Evolutionary conservation across 768 basidiomycete species (phyloP).

Genomic region (Cyathus striatus): DNA sequence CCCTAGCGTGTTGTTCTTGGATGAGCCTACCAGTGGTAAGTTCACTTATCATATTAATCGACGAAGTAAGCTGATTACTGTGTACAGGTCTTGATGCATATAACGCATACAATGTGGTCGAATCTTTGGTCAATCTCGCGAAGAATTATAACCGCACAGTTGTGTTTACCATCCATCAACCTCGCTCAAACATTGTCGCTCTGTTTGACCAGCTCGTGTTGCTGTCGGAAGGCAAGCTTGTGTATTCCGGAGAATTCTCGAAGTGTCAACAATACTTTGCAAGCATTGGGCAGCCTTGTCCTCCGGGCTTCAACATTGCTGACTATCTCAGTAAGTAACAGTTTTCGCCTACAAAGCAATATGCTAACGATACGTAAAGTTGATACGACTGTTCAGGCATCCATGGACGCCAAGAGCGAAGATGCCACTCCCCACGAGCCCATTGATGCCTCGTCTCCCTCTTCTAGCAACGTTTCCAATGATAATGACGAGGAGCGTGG

Average conservation of each 20-base stretch:
- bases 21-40: constrained; percentile 94
- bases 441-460: constrained; percentile 25
- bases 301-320: constrained; percentile 93
- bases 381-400: constrained; percentile 66
- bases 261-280: constrained; percentile 81
- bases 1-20: constrained; percentile 92
- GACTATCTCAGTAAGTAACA: constrained; percentile 82
- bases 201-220: constrained; percentile 91
- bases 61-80: neutral
- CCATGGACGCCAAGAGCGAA: constrained; percentile 27
- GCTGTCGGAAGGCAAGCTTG: constrained; percentile 75
- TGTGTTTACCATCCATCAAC: constrained; percentile 97
- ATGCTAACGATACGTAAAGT: constrained; percentile 36
- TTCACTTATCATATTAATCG: too few species aligned
- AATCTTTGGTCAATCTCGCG: constrained; percentile 81
- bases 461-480: constrained; percentile 31
- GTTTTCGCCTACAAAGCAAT: neutral
- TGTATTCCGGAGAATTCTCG: constrained; percentile 77
- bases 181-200: constrained; percentile 94
- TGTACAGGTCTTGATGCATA: constrained; percentile 81
- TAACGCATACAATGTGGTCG: constrained; percentile 94
- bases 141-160: constrained; percentile 90
- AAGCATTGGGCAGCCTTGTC: constrained; percentile 77
- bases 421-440: constrained; percentile 28
- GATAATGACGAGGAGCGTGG: constrained; percentile 71